Base-by-base conservation (phyloP, 1,284 basidiomycete genomes). In the Ceratobasidium sp. region DNA sequence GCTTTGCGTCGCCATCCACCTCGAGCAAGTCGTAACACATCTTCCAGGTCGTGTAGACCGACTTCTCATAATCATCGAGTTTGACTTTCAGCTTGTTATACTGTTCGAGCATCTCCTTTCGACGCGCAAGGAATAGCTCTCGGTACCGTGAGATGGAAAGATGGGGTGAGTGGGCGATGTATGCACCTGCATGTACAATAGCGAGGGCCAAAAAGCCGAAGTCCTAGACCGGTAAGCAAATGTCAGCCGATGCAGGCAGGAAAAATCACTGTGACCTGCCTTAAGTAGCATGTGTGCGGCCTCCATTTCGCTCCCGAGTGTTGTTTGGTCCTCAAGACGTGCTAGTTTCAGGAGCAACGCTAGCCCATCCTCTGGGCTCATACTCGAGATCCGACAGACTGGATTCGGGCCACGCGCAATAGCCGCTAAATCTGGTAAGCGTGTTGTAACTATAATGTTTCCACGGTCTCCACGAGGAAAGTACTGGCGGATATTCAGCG, bases 201-300 rank as follows among this genome's bases (percentile, higher is more conserved):
- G 55, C 55, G 38, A 57, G 55, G 5, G 55, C 55, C 1, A 57
- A 40, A 25, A 42, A 31, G 27, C 55, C 55, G n/a, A 57, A n/a
- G n/a, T n/a, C n/a, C n/a, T n/a, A n/a, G n/a, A n/a, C n/a, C n/a
- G n/a, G n/a, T n/a, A n/a, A n/a, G n/a, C n/a, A n/a, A n/a, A n/a
- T n/a, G n/a, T n/a, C n/a, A n/a, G n/a, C n/a, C n/a, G n/a, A n/a
- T n/a, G n/a, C n/a, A n/a, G n/a, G n/a, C n/a, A n/a, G n/a, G n/a
- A n/a, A n/a, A n/a, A n/a, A n/a, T n/a, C n/a, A n/a, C n/a, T n/a
- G n/a, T n/a, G n/a, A n/a, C n/a, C n/a, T n/a, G n/a, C n/a, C n/a
- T n/a, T n/a, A n/a, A n/a, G n/a, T n/a, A n/a, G n/a, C n/a, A n/a
- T n/a, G n/a, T n/a, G n/a, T n/a, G n/a, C n/a, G n/a, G n/a, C n/a